phyloP scores from a whole-genome alignment of 768 basidiomycete species.

The Lactifluus volemus region DNA sequence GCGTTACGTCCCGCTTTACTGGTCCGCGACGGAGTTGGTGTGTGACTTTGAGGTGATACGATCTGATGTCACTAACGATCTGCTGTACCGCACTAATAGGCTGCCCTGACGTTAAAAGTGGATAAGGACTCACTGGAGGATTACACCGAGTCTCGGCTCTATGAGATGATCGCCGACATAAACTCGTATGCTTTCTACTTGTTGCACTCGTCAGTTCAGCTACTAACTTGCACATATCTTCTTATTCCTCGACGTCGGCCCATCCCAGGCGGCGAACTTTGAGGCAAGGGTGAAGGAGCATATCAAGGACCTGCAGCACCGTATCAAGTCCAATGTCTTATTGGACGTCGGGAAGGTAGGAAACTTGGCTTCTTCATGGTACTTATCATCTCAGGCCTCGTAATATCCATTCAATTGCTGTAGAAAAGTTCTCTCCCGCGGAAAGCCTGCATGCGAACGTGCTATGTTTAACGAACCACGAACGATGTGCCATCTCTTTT shows the following conservation, averaged over 20 bases:
- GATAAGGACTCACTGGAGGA: slow-evolving; percentile 43
- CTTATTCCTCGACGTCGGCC: slow-evolving; percentile 66
- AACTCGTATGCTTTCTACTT: slow-evolving; percentile 47
- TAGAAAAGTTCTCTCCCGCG: slow-evolving; percentile 37
- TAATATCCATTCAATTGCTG: slow-evolving; percentile 38
- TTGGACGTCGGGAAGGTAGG: slow-evolving; percentile 36
- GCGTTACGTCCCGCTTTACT: slow-evolving; percentile 54
- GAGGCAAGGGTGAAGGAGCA: slow-evolving; percentile 43
- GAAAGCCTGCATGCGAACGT: slow-evolving; percentile 48
- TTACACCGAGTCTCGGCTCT: slow-evolving; percentile 56
- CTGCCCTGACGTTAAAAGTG: slow-evolving; percentile 63
- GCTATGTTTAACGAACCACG: slow-evolving; percentile 49
- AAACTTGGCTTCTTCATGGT: neutral
- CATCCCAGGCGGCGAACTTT: slow-evolving; percentile 47
- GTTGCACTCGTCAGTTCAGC: neutral
- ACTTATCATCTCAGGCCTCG: slow-evolving; percentile 31
- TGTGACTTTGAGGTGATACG: slow-evolving; percentile 28
- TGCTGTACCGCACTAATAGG: slow-evolving; percentile 32
- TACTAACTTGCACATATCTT: slow-evolving; percentile 37
- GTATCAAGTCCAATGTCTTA: slow-evolving; percentile 47
- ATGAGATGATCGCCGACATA: slow-evolving; percentile 57
- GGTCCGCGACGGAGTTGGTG: slow-evolving; percentile 65
- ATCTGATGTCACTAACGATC: neutral
- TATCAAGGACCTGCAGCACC: slow-evolving; percentile 43
- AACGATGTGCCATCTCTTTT: slow-evolving; percentile 66